Evolutionary conservation across 495 filamentous ascomycete species (phyloP).

Genomic region (Aspergillus homomorphus): DNA sequence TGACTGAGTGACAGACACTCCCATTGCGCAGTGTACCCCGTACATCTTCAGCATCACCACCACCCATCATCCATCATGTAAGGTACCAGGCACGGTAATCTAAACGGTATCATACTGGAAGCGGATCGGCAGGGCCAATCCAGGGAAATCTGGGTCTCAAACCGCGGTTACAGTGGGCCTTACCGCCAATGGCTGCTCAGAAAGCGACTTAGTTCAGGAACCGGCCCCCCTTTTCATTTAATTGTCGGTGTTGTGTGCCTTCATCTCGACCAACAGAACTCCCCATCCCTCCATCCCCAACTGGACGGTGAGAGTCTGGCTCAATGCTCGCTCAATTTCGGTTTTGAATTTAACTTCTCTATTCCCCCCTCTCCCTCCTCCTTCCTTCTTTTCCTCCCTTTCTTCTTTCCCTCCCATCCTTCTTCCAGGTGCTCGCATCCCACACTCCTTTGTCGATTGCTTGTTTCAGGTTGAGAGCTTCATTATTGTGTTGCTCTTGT

Average conservation of each 20-base stretch:
- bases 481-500: constrained; percentile 25
- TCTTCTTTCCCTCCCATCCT: constrained; percentile 13
- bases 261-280: neutral
- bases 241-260: neutral
- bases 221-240: constrained; percentile 23
- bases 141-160: constrained; percentile 10
- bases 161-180: constrained; percentile 9
- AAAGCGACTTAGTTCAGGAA: constrained; percentile 16
- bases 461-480: constrained; percentile 18
- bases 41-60: too few species aligned
- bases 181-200: constrained; percentile 12
- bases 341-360: constrained; percentile 5
- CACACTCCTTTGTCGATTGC: constrained; percentile 26
- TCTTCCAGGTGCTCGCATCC: constrained; percentile 11
- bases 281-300: neutral
- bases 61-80: neutral
- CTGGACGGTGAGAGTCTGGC: neutral
- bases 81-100: constrained; percentile 6
- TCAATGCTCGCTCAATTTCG: neutral
- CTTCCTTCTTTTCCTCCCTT: constrained; percentile 19
- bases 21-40: too few species aligned
- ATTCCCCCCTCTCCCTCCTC: constrained; percentile 13
- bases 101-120: constrained; percentile 2
- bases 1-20: too few species aligned
- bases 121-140: constrained; percentile 3